Conservation (phyloP, 2,329 filamentous ascomycete species). For the Xylaria sp. region DNA sequence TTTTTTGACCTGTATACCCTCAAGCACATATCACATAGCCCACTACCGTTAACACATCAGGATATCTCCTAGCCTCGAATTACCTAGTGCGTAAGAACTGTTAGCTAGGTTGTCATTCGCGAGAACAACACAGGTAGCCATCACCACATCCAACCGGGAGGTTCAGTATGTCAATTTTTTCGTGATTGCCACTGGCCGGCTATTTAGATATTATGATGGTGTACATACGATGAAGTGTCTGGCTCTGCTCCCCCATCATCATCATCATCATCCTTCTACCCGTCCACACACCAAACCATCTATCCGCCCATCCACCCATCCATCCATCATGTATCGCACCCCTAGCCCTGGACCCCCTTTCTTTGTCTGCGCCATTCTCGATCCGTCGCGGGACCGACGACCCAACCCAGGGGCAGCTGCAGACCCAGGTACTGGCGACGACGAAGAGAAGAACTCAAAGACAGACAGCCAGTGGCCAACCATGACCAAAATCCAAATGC, state of each 20-base stretch:
- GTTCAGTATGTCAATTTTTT: constrained; percentile 27
- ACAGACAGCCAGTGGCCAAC: constrained; percentile 26
- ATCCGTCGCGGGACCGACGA: background rate
- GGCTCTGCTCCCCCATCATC: background rate
- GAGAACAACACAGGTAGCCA: background rate
- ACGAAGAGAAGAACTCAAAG: background rate
- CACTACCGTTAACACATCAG: too few species aligned
- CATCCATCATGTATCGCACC: background rate
- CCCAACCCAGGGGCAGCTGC: background rate
- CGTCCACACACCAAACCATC: too few species aligned
- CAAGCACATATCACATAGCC: too few species aligned
- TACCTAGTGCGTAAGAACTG: too few species aligned
- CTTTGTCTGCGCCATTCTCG: background rate
- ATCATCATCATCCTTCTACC: too few species aligned
- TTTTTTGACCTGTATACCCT: too few species aligned
- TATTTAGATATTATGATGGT: constrained; percentile 30
- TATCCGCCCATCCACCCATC: too few species aligned
- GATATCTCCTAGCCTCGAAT: too few species aligned
- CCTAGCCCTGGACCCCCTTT: background rate
- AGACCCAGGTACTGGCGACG: background rate
- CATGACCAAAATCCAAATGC: constrained; percentile 27
- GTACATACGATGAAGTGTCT: constrained; percentile 17
- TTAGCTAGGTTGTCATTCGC: too few species aligned
- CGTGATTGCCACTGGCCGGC: constrained; percentile 28
- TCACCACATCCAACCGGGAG: background rate